These are phyloP conservation scores for Phellopilus nigrolimitatus DNA, from an alignment of 1,284 basidiomycete genomes.

Conservation along the genomic window DNA sequence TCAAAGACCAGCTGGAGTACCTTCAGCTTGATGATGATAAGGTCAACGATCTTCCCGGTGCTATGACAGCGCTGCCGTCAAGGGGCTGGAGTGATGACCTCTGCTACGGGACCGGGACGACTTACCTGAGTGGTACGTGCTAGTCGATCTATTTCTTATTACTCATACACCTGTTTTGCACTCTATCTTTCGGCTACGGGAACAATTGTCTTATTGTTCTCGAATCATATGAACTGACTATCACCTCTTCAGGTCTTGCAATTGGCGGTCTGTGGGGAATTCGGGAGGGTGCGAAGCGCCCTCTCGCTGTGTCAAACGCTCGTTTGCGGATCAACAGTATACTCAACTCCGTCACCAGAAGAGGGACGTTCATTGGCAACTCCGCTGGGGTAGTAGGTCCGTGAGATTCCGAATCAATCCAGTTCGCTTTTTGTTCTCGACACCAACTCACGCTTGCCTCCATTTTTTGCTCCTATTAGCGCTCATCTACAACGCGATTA, in stretches of 20 bases:
- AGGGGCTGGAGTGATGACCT: constrained; percentile 99
- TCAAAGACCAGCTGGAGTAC: constrained; percentile 89
- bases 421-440: constrained; percentile 28
- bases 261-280: constrained; percentile 94
- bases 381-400: constrained; percentile 94
- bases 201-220: constrained; percentile 65
- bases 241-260: constrained; percentile 72
- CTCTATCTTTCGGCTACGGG: constrained; percentile 50
- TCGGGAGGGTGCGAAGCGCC: constrained; percentile 88
- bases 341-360: constrained; percentile 92
- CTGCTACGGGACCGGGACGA: constrained; percentile 98
- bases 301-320: constrained; percentile 77
- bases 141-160: constrained; percentile 40
- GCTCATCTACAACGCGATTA: constrained; percentile 94
- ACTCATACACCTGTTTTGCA: constrained; percentile 45
- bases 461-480: constrained; percentile 50
- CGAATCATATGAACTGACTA: constrained; percentile 62
- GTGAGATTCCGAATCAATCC: constrained; percentile 25
- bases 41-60: constrained; percentile 80
- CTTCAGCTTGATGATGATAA: constrained; percentile 92
- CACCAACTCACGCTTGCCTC: constrained; percentile 23
- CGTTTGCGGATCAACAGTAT: constrained; percentile 94
- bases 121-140: constrained; percentile 91
- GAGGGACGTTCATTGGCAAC: constrained; percentile 98
- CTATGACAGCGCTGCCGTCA: constrained; percentile 82